Evolutionary conservation across 805 yeast species (phyloP), one percentile per base, ranked within the genome.

Genomic region (Barnettozyma californica): DNA sequence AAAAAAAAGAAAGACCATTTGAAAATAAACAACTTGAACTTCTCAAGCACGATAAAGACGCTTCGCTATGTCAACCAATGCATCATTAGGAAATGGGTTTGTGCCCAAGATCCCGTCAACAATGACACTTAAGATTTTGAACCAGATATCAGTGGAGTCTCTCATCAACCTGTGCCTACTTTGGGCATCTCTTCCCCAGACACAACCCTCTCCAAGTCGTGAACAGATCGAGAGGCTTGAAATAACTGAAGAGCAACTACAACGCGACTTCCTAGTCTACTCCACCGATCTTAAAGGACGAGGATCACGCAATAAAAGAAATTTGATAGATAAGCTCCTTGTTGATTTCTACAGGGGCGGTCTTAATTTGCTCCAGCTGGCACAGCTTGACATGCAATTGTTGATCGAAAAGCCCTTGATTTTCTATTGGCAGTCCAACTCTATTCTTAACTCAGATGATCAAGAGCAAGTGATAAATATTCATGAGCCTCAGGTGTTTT

Each of bases 301-400:
- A 4, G 27, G 16, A 5, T 29, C 31, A 13, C 43, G 13, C 11
- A 47, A 41, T 18, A 60, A 57, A 46, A 51, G 54, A 31, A 49
- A 41, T 25, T 33, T 59, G 37, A 49, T 59, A n/a, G 65, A 61
- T 48, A 54, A 40, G 27, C 29, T 60, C 16, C 36, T 61, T 1
- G 54, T 59, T 9, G 64, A 61, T 20, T 51, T 68, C 54, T 84
- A 87, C 76, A 66, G 74, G 1, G 56, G 64, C 6, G 89, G 89
- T 0, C 61, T 84, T 39, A 83, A 82, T 54, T 65, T 83, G 1
- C 68, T 81, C 16, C 95, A 87, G 59, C 59, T 81, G 37, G 83
- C 94, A 0, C 89, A 84, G 51, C 65, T 85, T 5, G 94, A 87
- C 55, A 77, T 84, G 46, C 86, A 83, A 54, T 58, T 76, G 40